These are phyloP conservation scores for Backusella mclennaniae DNA, from an alignment of 192 early-diverging fungal species.

Conservation along the genomic window DNA sequence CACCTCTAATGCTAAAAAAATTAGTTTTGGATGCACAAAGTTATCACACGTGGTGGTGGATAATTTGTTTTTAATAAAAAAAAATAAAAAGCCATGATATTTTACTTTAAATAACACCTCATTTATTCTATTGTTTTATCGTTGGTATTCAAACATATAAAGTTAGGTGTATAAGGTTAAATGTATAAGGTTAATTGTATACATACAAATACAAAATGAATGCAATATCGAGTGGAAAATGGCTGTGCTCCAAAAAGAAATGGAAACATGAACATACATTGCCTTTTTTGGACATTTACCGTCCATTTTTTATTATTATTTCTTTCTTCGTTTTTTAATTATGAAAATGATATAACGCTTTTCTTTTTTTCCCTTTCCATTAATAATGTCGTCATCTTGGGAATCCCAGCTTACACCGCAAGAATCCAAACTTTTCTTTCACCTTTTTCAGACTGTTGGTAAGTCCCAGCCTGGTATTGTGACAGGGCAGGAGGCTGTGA, in stretches of 20 bases:
- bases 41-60: neutral
- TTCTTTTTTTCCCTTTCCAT: neutral
- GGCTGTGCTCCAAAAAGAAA: neutral
- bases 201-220: too few relatives aligned
- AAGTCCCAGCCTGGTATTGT: conserved; percentile 61
- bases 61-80: neutral
- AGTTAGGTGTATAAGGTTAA: neutral
- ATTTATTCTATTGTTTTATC: neutral
- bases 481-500: conserved; percentile 66
- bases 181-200: neutral
- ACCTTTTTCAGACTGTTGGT: conserved; percentile 64
- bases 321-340: neutral
- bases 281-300: neutral
- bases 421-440: conserved; percentile 59
- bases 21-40: neutral
- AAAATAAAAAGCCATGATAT: neutral
- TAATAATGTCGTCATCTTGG: conserved; percentile 23
- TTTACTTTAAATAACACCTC: neutral
- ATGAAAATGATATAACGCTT: neutral
- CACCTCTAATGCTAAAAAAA: neutral
- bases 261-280: neutral
- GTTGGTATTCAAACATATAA: neutral
- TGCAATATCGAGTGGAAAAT: neutral
- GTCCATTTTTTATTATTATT: neutral
- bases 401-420: conserved; percentile 47